Evolutionary conservation across 257 asterid genomes (phyloP).

Genomic region (Agastache rugosa): DNA sequence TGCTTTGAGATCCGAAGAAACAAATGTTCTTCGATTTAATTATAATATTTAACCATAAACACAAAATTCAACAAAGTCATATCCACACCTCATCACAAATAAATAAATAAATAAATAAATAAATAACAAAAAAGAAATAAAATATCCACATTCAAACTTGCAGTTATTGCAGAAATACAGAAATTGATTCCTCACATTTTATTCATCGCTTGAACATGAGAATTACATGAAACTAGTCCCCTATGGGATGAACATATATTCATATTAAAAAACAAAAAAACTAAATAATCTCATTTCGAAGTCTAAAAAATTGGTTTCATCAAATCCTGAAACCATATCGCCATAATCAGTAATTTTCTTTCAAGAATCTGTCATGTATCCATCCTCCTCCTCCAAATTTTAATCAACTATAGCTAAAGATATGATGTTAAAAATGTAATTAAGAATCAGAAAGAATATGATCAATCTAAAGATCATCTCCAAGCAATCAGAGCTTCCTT

Average conservation of each 20-base stretch:
- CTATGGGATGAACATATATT: slow-evolving; percentile 7
- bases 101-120: neutral
- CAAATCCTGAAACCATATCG: slow-evolving; percentile 18
- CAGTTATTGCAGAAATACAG: neutral
- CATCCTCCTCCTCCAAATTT: neutral
- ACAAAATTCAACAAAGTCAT: neutral
- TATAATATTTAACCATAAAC: neutral
- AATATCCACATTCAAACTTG: neutral
- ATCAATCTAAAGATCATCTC: slow-evolving; percentile 28
- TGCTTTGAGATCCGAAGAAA: neutral
- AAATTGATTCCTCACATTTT: slow-evolving; percentile 16
- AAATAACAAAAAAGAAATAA: neutral
- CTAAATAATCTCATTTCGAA: slow-evolving; percentile 26
- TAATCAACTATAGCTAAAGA: slow-evolving; percentile 25
- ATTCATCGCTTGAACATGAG: slow-evolving; percentile 13
- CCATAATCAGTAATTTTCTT: slow-evolving; percentile 29
- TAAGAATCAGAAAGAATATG: slow-evolving; percentile 57
- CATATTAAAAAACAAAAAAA: slow-evolving; percentile 30
- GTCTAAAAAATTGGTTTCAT: slow-evolving; percentile 25
- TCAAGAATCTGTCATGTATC: slow-evolving; percentile 30
- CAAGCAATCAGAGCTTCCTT: neutral
- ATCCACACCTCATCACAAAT: neutral
- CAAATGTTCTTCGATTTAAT: neutral
- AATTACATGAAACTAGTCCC: slow-evolving; percentile 31
- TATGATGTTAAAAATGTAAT: slow-evolving; percentile 28